Conservation (phyloP, 305 asterid species). For the Vinca major region DNA sequence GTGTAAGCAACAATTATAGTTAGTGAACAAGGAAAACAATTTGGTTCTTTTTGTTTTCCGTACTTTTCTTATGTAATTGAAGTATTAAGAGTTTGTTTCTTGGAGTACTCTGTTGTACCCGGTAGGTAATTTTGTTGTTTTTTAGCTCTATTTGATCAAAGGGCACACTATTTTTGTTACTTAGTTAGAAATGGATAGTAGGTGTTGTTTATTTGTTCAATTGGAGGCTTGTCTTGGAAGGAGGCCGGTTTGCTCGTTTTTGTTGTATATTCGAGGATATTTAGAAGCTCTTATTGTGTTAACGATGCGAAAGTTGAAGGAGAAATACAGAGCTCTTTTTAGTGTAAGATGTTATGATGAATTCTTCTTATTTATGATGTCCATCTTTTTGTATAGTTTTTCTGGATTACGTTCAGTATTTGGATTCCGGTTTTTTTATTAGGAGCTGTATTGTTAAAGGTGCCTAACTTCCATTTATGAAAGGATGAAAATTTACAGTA, state of each 20-base stretch:
- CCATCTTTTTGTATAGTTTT: constrained; percentile 1
- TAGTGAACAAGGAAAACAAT: constrained; percentile 15
- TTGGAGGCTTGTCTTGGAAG: constrained; percentile 29
- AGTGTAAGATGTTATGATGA: constrained; percentile 34
- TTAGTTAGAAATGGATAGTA: constrained; percentile 19
- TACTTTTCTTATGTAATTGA: constrained; percentile 23
- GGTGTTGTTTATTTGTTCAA: constrained; percentile 30
- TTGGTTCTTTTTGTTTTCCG: constrained; percentile 21
- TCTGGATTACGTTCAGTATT: constrained; percentile 1
- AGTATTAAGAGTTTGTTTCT: constrained; percentile 22
- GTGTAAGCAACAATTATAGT: constrained; percentile 41
- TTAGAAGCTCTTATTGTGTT: constrained; percentile 24
- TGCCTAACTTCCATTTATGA: neutral
- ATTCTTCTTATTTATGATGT: constrained; percentile 8
- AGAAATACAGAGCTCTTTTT: constrained; percentile 28
- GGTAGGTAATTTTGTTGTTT: constrained; percentile 17
- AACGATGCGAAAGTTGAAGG: constrained; percentile 39
- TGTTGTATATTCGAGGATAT: constrained; percentile 24
- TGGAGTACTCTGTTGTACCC: constrained; percentile 7
- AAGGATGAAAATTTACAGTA: neutral
- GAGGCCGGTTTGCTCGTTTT: constrained; percentile 28
- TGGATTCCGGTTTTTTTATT: constrained; percentile 6
- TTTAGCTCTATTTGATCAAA: constrained; percentile 19
- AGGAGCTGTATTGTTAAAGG: neutral
- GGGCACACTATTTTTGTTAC: constrained; percentile 5